These are phyloP conservation scores for Nakazawaea ernobii DNA, from an alignment of 805 yeast species.

Conservation along the genomic window DNA sequence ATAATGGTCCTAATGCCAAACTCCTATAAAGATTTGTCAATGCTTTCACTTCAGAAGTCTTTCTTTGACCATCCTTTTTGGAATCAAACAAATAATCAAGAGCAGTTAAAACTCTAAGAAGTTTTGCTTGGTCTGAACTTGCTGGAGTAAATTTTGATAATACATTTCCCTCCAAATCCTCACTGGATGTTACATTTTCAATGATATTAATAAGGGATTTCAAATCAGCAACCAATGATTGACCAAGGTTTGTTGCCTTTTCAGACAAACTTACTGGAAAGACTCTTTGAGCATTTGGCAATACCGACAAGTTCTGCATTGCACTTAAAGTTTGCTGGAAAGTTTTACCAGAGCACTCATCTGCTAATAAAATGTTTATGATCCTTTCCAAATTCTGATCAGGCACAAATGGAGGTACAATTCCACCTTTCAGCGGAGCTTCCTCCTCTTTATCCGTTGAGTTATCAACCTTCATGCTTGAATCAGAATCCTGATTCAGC, in stretches of 20 bases:
- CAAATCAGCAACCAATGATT: slow-evolving; percentile 49
- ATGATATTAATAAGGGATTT: slow-evolving; percentile 42
- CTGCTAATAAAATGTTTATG: slow-evolving; percentile 64
- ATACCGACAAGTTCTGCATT: slow-evolving; percentile 66
- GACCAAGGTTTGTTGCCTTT: slow-evolving; percentile 57
- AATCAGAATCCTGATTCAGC: not conserved
- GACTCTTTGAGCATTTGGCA: slow-evolving; percentile 54
- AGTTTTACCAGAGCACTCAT: slow-evolving; percentile 79
- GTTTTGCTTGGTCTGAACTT: slow-evolving; percentile 81
- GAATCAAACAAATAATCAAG: slow-evolving; percentile 72
- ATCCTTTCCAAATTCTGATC: slow-evolving; percentile 55
- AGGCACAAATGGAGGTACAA: slow-evolving; percentile 49
- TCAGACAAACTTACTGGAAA: slow-evolving; percentile 65
- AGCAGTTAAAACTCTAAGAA: slow-evolving; percentile 82
- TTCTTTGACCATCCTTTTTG: slow-evolving; percentile 17
- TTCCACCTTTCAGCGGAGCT: slow-evolving; percentile 17
- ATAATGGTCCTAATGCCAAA: slow-evolving; percentile 68
- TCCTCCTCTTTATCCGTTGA: slow-evolving; percentile 1
- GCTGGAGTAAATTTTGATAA: slow-evolving; percentile 69
- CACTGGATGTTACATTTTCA: slow-evolving; percentile 23
- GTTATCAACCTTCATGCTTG: slow-evolving; percentile 1
- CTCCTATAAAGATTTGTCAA: slow-evolving; percentile 58
- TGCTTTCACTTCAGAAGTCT: slow-evolving; percentile 34
- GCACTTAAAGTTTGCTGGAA: slow-evolving; percentile 79
- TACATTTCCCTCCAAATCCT: slow-evolving; percentile 46